Evolutionary conservation across 2,329 filamentous ascomycete genomes (phyloP).

Genomic region (Chrysosporium keratinophilum): DNA sequence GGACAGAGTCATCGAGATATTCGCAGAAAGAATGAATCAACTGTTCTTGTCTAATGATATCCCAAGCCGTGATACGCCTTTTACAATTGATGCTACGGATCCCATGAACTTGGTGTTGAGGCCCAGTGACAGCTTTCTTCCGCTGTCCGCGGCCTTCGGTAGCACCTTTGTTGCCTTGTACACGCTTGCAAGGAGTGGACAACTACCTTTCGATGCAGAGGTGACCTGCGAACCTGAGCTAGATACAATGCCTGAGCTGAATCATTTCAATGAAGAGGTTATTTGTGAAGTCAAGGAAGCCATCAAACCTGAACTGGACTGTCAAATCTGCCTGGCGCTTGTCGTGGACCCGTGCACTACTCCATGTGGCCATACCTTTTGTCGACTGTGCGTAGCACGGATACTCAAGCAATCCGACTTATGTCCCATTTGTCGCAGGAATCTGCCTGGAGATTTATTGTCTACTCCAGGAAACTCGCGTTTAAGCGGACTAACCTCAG

Average conservation of each 20-base stretch:
- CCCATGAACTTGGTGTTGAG: conserved; percentile 41
- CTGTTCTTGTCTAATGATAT: conserved; percentile 27
- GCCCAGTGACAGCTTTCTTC: background rate
- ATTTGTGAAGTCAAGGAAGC: conserved; percentile 52
- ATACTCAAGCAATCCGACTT: conserved; percentile 65
- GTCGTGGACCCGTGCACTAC: conserved; percentile 77
- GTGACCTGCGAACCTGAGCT: conserved; percentile 18
- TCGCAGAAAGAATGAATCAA: conserved; percentile 32
- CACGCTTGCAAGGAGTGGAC: conserved; percentile 51
- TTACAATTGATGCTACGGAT: conserved; percentile 33
- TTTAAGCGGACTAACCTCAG: conserved; percentile 52
- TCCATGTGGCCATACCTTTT: conserved; percentile 81
- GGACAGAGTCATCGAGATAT: conserved; percentile 56
- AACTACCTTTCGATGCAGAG: conserved; percentile 44
- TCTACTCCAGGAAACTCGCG: conserved; percentile 51
- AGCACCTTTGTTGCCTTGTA: conserved; percentile 5
- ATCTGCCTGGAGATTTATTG: conserved; percentile 44
- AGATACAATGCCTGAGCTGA: conserved; percentile 21
- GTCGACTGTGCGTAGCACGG: conserved; percentile 64
- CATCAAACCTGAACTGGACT: conserved; percentile 64
- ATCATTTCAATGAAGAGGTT: conserved; percentile 38
- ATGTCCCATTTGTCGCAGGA: conserved; percentile 70
- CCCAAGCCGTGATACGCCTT: conserved; percentile 31
- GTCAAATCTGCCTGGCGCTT: conserved; percentile 75
- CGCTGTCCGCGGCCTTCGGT: background rate